Evolutionary conservation across 768 basidiomycete genomes (phyloP).

Genomic region (Mrakia hoshinonis): DNA sequence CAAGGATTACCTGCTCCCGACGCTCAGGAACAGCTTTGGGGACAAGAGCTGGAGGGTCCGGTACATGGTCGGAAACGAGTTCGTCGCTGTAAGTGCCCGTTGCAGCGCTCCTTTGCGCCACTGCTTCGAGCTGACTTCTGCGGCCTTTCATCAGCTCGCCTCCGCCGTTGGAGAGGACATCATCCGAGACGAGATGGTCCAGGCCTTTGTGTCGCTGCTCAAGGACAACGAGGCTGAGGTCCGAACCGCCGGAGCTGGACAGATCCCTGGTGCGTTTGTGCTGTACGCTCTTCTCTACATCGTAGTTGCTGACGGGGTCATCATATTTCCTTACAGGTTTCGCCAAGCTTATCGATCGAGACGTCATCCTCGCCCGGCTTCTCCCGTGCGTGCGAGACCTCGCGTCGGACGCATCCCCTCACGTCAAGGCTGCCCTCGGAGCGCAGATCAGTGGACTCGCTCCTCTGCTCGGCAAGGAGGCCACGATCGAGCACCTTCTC

Average conservation of each 20-base stretch:
- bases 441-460: conserved; percentile 94
- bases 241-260: conserved; percentile 86
- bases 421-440: conserved; percentile 91
- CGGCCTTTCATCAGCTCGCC: conserved; percentile 55
- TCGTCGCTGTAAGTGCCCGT: conserved; percentile 64
- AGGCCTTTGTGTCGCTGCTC: conserved; percentile 82
- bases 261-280: conserved; percentile 71
- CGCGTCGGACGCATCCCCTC: conserved; percentile 86
- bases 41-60: conserved; percentile 99
- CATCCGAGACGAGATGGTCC: conserved; percentile 85
- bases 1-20: conserved; percentile 76
- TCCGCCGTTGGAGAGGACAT: conserved; percentile 81
- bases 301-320: background rate
- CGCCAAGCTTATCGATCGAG: conserved; percentile 82
- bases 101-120: background rate
- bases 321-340: conserved; percentile 55
- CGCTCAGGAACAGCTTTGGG: conserved; percentile 74
- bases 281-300: background rate
- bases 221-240: conserved; percentile 99
- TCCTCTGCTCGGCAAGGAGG: conserved; percentile 81
- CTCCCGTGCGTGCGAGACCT: conserved; percentile 92
- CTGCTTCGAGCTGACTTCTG: background rate
- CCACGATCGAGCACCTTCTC: conserved; percentile 91
- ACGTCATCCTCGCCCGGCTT: conserved; percentile 83
- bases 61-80: conserved; percentile 96